These are phyloP conservation scores for Pythium periplocum DNA, from an alignment of 352 stramenopile species.

Conservation along the genomic window DNA sequence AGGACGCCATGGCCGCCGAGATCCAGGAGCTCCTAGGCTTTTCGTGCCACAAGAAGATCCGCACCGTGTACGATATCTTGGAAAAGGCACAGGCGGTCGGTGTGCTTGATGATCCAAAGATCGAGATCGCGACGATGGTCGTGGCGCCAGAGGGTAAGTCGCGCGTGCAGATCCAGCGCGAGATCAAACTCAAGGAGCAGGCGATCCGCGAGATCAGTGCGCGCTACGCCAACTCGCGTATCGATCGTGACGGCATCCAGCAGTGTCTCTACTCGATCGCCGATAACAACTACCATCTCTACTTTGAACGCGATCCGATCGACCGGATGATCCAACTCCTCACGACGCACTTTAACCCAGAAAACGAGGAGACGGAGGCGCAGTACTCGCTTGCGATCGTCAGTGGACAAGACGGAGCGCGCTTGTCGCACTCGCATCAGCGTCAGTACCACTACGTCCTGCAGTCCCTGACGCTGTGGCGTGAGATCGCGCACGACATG, in stretches of 20 bases:
- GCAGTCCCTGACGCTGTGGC: conserved; percentile 95
- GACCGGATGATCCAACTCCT: conserved; percentile 93
- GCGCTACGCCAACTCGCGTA: conserved; percentile 46
- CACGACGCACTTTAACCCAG: conserved; percentile 80
- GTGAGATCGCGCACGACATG: conserved; percentile 95
- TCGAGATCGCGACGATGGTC: conserved; percentile 93
- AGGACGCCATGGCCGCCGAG: conserved; percentile 85
- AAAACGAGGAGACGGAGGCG: conserved; percentile 29
- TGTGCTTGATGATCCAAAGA: conserved; percentile 82
- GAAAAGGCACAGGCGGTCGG: conserved; percentile 57
- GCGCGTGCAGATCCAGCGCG: conserved; percentile 82
- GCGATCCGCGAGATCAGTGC: conserved; percentile 86
- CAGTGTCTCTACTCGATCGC: conserved; percentile 95
- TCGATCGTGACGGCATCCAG: conserved; percentile 85
- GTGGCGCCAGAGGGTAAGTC: conserved; percentile 90
- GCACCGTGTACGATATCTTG: conserved; percentile 86
- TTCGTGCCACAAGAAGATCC: conserved; percentile 72
- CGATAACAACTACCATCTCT: conserved; percentile 97
- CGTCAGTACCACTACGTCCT: conserved; percentile 96
- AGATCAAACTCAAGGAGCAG: conserved; percentile 92
- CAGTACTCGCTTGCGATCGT: conserved; percentile 90
- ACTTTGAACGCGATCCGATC: conserved; percentile 96
- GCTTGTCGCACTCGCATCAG: conserved; percentile 93
- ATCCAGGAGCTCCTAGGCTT: conserved; percentile 86
- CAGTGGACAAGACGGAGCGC: conserved; percentile 88